Base-by-base conservation (phyloP, 2,329 filamentous ascomycete genomes). In the Sclerotiophoma versabilis region DNA sequence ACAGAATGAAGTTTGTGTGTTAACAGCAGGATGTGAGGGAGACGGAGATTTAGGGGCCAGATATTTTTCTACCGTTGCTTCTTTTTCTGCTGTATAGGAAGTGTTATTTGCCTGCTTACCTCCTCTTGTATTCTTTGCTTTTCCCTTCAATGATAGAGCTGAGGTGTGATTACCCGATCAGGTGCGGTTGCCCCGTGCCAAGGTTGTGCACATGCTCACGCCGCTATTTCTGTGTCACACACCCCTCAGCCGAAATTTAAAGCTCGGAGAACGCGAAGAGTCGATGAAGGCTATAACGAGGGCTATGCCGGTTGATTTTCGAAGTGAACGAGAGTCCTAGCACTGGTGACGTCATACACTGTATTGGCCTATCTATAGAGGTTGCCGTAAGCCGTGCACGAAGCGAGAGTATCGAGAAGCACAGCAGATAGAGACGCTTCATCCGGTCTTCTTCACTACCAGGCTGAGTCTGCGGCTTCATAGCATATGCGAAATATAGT, bases 151-250 rank as follows among this genome's bases (percentile, higher is more conserved):
- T 27, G 15, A 41, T 20, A 42, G 33, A 46, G 55, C 48, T 57
- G 45, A 50, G 41, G 8, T 47, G 17, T 30, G 23, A 29, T 46
- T 56, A 48, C 34, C 46, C 26, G 54, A 54, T 65, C 57, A 61
- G 57, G 60, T 62, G 57, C 56, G 37, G 48, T 47, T 58, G 50
- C 54, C 48, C 22, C 50, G 54, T 55, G 38, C 49, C 29, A 47
- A 49, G 37, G 32, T 45, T 53, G 42, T 54, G 52, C 52, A 55
- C 46, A 55, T 46, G 52, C 46, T 37, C 41, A 46, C 23, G 19
- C 39, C 34, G 29, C 44, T 32, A 27, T 29, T 42, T 46, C 17
- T 45, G 48, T 48, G 54, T 59, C 54, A 56, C 63, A 49, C 33
- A 54, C 46, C 32, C 25, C 33, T 37, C 30, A 29, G 32, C 53